Conservation (phyloP, 2,329 filamentous ascomycete genomes). For the Xylariaceae sp. region DNA sequence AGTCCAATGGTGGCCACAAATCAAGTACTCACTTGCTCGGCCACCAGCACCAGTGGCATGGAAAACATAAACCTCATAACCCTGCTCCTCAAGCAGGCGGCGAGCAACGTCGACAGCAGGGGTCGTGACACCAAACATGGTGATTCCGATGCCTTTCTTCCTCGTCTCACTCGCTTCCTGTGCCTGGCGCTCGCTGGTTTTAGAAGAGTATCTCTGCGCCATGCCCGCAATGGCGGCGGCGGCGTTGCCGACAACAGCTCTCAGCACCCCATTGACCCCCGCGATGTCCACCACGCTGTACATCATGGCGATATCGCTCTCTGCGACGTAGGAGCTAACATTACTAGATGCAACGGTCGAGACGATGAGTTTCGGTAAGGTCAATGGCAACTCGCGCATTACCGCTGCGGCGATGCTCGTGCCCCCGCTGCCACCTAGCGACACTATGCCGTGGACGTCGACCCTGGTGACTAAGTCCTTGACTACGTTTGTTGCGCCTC, state of each 20-base stretch:
- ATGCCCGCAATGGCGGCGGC: slow-evolving; percentile 56
- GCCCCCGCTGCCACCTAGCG: slow-evolving; percentile 57
- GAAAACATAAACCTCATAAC: slow-evolving; percentile 58
- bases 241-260: slow-evolving; percentile 55
- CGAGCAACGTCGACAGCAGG: slow-evolving; percentile 55
- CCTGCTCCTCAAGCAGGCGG: slow-evolving; percentile 40
- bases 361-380: slow-evolving; percentile 64
- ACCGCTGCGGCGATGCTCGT: slow-evolving; percentile 55
- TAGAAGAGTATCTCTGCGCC: slow-evolving; percentile 40
- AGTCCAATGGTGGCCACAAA: background rate
- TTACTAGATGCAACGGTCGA: slow-evolving; percentile 65
- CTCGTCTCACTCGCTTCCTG: slow-evolving; percentile 17
- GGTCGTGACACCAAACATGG: slow-evolving; percentile 72
- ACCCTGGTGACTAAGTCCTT: slow-evolving; percentile 33
- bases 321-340: slow-evolving; percentile 57
- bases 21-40: slow-evolving; percentile 40
- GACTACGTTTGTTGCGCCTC: slow-evolving; percentile 40
- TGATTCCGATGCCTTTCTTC: slow-evolving; percentile 53
- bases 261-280: slow-evolving; percentile 56
- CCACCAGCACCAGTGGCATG: slow-evolving; percentile 66
- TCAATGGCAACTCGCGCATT: slow-evolving; percentile 59
- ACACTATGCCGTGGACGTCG: slow-evolving; percentile 51
- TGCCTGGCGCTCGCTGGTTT: background rate
- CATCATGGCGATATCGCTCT: slow-evolving; percentile 65
- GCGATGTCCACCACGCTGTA: slow-evolving; percentile 67